phyloP scores from a whole-genome alignment of 2,329 filamentous ascomycete genomes.

The Fusarium sororula region DNA sequence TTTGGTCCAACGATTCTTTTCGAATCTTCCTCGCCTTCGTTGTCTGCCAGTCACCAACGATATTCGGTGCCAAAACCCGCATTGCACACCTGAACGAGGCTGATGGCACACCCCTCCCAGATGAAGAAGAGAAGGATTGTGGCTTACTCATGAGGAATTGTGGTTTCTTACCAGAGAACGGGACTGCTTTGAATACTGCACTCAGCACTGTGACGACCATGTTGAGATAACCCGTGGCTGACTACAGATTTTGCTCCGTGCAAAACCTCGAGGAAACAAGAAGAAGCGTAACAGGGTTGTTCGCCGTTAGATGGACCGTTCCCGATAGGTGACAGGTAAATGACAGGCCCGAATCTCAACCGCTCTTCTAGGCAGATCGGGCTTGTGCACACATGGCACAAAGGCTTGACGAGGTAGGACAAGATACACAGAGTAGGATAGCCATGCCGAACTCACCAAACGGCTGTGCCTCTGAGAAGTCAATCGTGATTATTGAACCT shows the following conservation, averaged over 20 bases:
- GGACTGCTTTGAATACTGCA: neutral
- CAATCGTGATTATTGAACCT: neutral
- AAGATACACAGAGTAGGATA: constrained; percentile 17
- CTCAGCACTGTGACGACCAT: neutral
- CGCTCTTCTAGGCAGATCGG: constrained; percentile 1
- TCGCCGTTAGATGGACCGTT: constrained; percentile 11
- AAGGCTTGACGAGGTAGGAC: constrained; percentile 23
- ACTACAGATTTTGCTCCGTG: neutral
- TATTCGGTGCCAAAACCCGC: constrained; percentile 8
- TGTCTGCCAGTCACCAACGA: constrained; percentile 32
- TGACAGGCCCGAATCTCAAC: constrained; percentile 12
- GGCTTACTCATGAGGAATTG: neutral
- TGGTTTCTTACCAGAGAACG: neutral
- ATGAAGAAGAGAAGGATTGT: neutral
- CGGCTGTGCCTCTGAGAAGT: neutral
- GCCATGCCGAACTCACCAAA: constrained; percentile 16
- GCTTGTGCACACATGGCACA: constrained; percentile 21
- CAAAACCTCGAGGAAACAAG: constrained; percentile 22
- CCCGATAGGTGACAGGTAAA: constrained; percentile 16
- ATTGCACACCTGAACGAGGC: constrained; percentile 23
- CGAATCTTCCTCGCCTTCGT: constrained; percentile 25
- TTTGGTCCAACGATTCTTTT: constrained; percentile 39
- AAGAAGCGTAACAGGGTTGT: constrained; percentile 27
- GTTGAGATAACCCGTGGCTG: neutral
- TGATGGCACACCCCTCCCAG: constrained; percentile 18